Evolutionary conservation across 2,329 filamentous ascomycete genomes (phyloP).

Genomic region (Stachybotrys elegans): DNA sequence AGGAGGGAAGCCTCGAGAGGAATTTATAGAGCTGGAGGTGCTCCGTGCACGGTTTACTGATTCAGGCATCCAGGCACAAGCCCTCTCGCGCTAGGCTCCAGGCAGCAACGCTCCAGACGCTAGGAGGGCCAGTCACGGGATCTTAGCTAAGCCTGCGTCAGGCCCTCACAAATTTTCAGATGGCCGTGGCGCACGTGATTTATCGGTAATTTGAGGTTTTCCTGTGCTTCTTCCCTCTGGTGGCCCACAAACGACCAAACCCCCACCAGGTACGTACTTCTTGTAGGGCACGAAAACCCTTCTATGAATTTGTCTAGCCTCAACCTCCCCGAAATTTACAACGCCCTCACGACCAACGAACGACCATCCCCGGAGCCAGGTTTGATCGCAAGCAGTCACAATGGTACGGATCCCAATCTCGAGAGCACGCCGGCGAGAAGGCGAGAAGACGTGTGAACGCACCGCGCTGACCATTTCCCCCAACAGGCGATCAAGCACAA

Average conservation of each 20-base stretch:
- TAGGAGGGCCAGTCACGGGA: not conserved
- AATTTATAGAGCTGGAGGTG: slow-evolving; percentile 29
- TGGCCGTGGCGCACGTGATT: slow-evolving; percentile 20
- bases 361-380: slow-evolving; percentile 36
- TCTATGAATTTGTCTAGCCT: slow-evolving; percentile 35
- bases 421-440: too few species aligned
- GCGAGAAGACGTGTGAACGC: too few species aligned
- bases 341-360: slow-evolving; percentile 34
- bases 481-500: slow-evolving; percentile 97
- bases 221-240: slow-evolving; percentile 4
- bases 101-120: slow-evolving; percentile 9
- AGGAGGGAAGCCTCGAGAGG: slow-evolving; percentile 2
- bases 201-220: too few species aligned
- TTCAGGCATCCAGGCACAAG: slow-evolving; percentile 8
- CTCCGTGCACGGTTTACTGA: slow-evolving; percentile 14
- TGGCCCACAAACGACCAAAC: slow-evolving; percentile 7
- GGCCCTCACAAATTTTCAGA: too few species aligned
- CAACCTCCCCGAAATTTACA: slow-evolving; percentile 30
- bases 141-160: slow-evolving; percentile 7
- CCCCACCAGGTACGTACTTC: slow-evolving; percentile 28
- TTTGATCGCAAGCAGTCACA: slow-evolving; percentile 51
- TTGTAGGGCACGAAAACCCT: slow-evolving; percentile 39
- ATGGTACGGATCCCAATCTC: slow-evolving; percentile 39
- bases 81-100: too few species aligned
- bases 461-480: slow-evolving; percentile 24